A percentile compares a stretch with the other conserved stretches of the same genome.
Evolutionary conservation across 495 filamentous ascomycete genomes (phyloP).

Genomic region (Penicillium angulare): DNA sequence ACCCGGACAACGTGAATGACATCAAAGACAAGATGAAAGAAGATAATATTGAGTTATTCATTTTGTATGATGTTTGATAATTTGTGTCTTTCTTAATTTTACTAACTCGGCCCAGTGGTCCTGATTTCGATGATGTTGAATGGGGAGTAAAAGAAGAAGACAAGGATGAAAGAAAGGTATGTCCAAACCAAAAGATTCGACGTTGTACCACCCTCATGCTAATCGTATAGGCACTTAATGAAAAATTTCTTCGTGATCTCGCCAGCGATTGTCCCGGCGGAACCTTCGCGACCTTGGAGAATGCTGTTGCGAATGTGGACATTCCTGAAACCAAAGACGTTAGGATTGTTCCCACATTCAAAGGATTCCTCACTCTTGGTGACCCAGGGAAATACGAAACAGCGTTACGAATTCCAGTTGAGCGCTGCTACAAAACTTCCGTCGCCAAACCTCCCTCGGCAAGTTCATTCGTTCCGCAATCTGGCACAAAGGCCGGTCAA

Average conservation of each 20-base stretch:
- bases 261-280: slow-evolving; percentile 60
- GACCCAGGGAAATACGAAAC: slow-evolving; percentile 71
- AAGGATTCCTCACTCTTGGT: slow-evolving; percentile 77
- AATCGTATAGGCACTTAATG: slow-evolving; percentile 57
- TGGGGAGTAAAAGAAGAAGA: slow-evolving; percentile 92
- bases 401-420: slow-evolving; percentile 79
- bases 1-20: slow-evolving; percentile 58
- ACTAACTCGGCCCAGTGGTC: slow-evolving; percentile 61
- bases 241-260: slow-evolving; percentile 61
- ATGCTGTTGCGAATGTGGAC: slow-evolving; percentile 74
- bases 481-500: slow-evolving; percentile 40
- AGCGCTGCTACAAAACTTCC: slow-evolving; percentile 84
- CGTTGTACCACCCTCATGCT: not conserved
- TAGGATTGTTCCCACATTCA: slow-evolving; percentile 71
- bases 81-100: not conserved
- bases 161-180: slow-evolving; percentile 68
- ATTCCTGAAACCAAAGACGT: slow-evolving; percentile 74
- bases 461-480: slow-evolving; percentile 64
- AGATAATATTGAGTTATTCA: slow-evolving; percentile 70
- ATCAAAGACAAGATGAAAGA: slow-evolving; percentile 71
- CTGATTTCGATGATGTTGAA: slow-evolving; percentile 92
- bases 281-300: slow-evolving; percentile 75
- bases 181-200: not conserved
- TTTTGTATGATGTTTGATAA: slow-evolving; percentile 65
- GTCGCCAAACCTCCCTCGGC: slow-evolving; percentile 70